Evolutionary conservation across 441 rosid species (phyloP), one percentile per base, ranked within the genome.

Genomic region (Corymbia calophylla): DNA sequence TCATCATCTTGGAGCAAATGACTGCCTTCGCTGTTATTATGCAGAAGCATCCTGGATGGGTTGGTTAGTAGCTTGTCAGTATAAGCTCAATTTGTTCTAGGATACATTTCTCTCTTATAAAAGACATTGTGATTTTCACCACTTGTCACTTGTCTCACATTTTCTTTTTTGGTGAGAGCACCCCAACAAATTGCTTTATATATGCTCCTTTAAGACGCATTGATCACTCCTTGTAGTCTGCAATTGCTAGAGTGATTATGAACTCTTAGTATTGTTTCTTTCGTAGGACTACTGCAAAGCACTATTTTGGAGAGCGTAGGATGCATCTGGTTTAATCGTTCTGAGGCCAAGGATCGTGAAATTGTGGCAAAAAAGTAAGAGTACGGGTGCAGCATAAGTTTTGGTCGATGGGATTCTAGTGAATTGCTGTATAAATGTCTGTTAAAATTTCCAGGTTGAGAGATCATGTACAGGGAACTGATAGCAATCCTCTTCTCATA

Each of bases 1-100:
- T 98, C 93, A 93, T 98, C 90, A 64, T 97, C 94, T 91, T 97
- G 88, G 99, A 97, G 92, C 99, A 97, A 93, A 97, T 98, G 99
- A 97, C 97, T 39, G 97, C 99, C 89, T 97, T 98, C 91, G 98
- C 99, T 90, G 99, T 98, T 89, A 97, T 96, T 68, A 97, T 97
- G 99, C 99, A 98, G 92, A 98, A 98, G 91, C 99, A 98, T 93
- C 98, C 99, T 93, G 99, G 99, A 90, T 98, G 99, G 99, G 99
- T 97, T 94, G 99, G 99, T 96, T 92, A 94, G 99, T 93, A 48
- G 29, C 55, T n/a, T 88, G 29, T 44, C 35, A 53, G 31, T 81
- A 53, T 86, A 58, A 7, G 49, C 89, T 85, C 87, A 44, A 55
- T 39, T 5, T 31, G 27, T 86, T 54, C 48, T 77, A 35, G 7